Percentiles rank a stretch among this genome's conserved stretches.
These are phyloP conservation scores for Hapsidospora chrysogenum DNA, from an alignment of 495 filamentous ascomycete genomes.

Conservation along the genomic window DNA sequence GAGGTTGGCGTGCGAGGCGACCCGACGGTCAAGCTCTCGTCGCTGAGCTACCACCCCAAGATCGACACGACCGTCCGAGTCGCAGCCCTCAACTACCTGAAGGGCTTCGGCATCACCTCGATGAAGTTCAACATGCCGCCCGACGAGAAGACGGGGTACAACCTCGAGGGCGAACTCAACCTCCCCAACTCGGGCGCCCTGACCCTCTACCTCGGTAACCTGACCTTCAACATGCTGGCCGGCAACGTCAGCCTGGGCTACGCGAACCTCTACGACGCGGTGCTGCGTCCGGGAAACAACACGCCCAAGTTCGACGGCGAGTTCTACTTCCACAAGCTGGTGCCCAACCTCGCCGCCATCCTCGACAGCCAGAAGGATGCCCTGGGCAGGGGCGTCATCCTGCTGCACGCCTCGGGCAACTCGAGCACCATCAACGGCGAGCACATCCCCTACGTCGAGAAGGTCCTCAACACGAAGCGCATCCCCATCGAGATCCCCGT, in stretches of 20 bases:
- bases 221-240: constrained; percentile 24
- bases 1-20: constrained; percentile 19
- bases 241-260: constrained; percentile 22
- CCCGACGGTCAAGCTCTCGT: constrained; percentile 18
- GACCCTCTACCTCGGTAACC: constrained; percentile 29
- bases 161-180: constrained; percentile 17
- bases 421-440: constrained; percentile 23
- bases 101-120: constrained; percentile 24
- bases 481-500: constrained; percentile 19
- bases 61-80: constrained; percentile 24
- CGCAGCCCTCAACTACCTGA: constrained; percentile 20
- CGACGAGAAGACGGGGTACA: constrained; percentile 18
- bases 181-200: constrained; percentile 29
- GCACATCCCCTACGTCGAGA: constrained; percentile 25
- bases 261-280: constrained; percentile 20
- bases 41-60: constrained; percentile 15
- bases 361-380: constrained; percentile 14
- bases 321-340: constrained; percentile 14
- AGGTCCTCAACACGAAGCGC: constrained; percentile 24
- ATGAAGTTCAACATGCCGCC: constrained; percentile 23
- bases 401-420: constrained; percentile 24
- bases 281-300: constrained; percentile 28
- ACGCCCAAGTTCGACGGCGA: constrained; percentile 19
- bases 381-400: constrained; percentile 19
- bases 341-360: constrained; percentile 20